A percentile compares a stretch with the other conserved stretches of the same genome.
Evolutionary conservation across 2,329 filamentous ascomycete species (phyloP).

Genomic region (Polychaeton citri): DNA sequence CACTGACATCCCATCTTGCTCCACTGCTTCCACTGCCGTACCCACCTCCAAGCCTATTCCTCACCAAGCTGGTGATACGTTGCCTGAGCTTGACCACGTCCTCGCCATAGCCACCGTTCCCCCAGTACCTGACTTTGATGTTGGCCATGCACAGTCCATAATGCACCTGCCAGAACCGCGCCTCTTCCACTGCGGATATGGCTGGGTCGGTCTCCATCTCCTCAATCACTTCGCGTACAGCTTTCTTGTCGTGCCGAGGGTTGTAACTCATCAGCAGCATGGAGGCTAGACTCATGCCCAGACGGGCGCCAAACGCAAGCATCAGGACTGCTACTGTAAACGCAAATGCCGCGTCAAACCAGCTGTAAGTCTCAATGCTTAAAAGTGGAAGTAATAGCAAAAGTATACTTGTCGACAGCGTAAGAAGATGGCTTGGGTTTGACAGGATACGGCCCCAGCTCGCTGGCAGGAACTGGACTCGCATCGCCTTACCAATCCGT

Average conservation of each 20-base stretch:
- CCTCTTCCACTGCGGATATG: slow-evolving; percentile 70
- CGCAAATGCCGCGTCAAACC: slow-evolving; percentile 73
- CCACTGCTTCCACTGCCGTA: slow-evolving; percentile 62
- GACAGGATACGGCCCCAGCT: slow-evolving; percentile 75
- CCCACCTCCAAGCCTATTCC: slow-evolving; percentile 74
- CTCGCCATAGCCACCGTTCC: slow-evolving; percentile 47
- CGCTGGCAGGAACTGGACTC: slow-evolving; percentile 61
- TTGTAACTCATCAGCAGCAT: slow-evolving; percentile 93
- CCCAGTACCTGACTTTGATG: slow-evolving; percentile 58
- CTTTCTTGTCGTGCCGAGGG: slow-evolving; percentile 24
- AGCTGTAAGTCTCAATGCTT: slow-evolving; percentile 64
- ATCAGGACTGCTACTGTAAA: slow-evolving; percentile 72
- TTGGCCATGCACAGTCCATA: slow-evolving; percentile 96
- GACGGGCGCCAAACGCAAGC: slow-evolving; percentile 71
- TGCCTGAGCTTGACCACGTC: slow-evolving; percentile 60
- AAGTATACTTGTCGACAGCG: slow-evolving; percentile 69
- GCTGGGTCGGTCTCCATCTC: slow-evolving; percentile 73
- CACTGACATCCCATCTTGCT: slow-evolving; percentile 83
- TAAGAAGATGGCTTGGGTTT: slow-evolving; percentile 91
- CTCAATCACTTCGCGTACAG: slow-evolving; percentile 61
- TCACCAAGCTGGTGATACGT: slow-evolving; percentile 63
- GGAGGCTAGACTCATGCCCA: slow-evolving; percentile 73
- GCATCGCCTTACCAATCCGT: slow-evolving; percentile 82
- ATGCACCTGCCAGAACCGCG: slow-evolving; percentile 96
- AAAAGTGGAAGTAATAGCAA: slow-evolving; percentile 73